A percentile compares a stretch with the other conserved stretches of the same genome.
Conservation (phyloP, 495 filamentous ascomycete genomes). For the Lasiosphaeria hispida region DNA sequence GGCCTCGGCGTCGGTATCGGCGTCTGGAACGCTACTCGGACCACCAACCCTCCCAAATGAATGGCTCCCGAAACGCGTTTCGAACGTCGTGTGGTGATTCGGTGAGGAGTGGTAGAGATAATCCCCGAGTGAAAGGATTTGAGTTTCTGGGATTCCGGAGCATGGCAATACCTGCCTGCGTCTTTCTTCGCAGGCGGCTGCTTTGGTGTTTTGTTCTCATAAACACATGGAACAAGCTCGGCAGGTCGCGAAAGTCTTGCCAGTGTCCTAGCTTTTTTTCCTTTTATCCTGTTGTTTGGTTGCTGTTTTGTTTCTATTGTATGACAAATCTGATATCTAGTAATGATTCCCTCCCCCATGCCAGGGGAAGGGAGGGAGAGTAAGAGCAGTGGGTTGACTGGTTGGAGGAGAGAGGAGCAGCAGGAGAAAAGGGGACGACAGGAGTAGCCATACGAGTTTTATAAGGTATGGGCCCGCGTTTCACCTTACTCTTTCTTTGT, state of each 20-base stretch:
- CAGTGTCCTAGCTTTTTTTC: not conserved
- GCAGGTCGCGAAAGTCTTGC: not conserved
- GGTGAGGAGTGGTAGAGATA: not conserved
- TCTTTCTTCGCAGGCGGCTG: too few species aligned
- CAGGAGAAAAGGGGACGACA: too few species aligned
- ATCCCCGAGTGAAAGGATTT: not conserved
- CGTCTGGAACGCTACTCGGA: conserved; percentile 21
- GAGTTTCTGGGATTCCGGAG: not conserved
- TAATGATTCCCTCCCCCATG: conserved; percentile 11
- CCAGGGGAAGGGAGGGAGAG: not conserved
- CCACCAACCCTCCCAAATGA: not conserved
- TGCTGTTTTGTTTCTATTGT: not conserved
- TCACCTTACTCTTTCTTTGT: too few species aligned
- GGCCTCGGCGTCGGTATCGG: conserved; percentile 47
- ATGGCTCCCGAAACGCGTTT: not conserved
- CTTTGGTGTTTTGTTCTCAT: too few species aligned
- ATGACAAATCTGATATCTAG: conserved; percentile 2
- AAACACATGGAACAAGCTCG: not conserved
- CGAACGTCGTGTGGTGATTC: not conserved
- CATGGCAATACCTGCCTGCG: too few species aligned
- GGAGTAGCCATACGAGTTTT: too few species aligned
- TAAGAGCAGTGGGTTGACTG: not conserved
- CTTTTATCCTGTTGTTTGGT: not conserved
- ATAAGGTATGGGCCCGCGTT: too few species aligned
- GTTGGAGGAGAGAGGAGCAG: not conserved